Percentiles rank a stretch among this genome's conserved stretches.
These are phyloP conservation scores for Sporothrix pallida DNA, from an alignment of 2,329 filamentous ascomycete genomes.

Conservation along the genomic window DNA sequence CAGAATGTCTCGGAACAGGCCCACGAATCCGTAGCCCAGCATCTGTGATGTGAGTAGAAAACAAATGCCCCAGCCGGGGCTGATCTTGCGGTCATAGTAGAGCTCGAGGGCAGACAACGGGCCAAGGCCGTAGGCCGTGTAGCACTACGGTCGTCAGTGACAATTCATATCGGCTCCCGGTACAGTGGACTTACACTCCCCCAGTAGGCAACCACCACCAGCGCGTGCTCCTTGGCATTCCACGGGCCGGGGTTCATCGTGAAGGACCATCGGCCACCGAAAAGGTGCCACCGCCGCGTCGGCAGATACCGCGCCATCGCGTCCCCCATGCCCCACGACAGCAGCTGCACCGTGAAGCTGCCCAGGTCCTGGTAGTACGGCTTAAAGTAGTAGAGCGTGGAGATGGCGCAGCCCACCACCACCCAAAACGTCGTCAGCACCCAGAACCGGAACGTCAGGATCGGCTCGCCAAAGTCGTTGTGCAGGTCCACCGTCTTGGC, in stretches of 20 bases:
- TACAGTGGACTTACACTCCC: conserved; percentile 37
- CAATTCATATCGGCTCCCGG: too few relatives aligned
- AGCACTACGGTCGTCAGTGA: conserved; percentile 37
- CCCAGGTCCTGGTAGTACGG: conserved; percentile 42
- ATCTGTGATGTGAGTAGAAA: conserved; percentile 45
- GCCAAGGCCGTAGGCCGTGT: conserved; percentile 43
- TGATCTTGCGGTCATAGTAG: conserved; percentile 42
- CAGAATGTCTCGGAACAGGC: conserved; percentile 43
- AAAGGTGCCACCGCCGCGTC: conserved; percentile 38
- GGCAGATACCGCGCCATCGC: conserved; percentile 42
- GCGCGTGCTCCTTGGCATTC: conserved; percentile 46
- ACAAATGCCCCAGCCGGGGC: conserved; percentile 42
- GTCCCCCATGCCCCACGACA: conserved; percentile 45
- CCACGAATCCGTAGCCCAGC: conserved; percentile 44
- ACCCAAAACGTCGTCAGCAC: conserved; percentile 45
- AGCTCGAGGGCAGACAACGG: conserved; percentile 43
- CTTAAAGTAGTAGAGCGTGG: conserved; percentile 46
- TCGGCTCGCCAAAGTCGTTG: conserved; percentile 45
- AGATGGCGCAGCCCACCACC: conserved; percentile 42
- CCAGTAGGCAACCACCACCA: conserved; percentile 46
- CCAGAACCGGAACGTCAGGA: conserved; percentile 46
- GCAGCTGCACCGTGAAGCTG: conserved; percentile 44
- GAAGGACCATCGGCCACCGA: conserved; percentile 44
- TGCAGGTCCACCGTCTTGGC: conserved; percentile 45
- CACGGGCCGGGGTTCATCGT: conserved; percentile 45